Conservation (phyloP, 352 stramenopile species). For the Pythium monospermum region DNA sequence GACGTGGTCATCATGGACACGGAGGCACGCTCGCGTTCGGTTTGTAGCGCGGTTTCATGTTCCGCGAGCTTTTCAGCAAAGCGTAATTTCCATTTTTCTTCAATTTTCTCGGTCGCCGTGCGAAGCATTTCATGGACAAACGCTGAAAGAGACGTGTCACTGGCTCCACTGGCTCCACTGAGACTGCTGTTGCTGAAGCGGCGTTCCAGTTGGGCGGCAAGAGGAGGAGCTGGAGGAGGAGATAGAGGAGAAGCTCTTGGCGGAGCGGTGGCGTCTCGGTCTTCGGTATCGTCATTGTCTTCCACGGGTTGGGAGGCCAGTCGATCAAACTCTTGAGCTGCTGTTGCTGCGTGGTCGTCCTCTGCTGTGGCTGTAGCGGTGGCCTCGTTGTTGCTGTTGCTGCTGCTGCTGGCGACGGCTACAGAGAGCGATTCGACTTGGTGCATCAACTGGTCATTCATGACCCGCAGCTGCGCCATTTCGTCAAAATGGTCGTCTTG, state of each 20-base stretch:
- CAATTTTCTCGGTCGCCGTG: constrained; percentile 74
- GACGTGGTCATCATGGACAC: constrained; percentile 64
- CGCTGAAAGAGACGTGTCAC: constrained; percentile 61
- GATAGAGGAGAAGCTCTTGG: too few species aligned
- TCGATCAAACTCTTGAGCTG: too few species aligned
- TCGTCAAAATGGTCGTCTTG: constrained; percentile 18
- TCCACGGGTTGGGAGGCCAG: neutral
- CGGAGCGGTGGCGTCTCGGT: neutral
- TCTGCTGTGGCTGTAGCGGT: neutral
- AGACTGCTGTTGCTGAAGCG: too few species aligned
- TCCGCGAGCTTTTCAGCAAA: constrained; percentile 66
- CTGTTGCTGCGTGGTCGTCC: too few species aligned
- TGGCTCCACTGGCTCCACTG: too few species aligned
- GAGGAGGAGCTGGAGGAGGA: too few species aligned
- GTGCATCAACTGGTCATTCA: constrained; percentile 21
- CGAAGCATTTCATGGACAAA: constrained; percentile 72
- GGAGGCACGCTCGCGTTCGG: constrained; percentile 59
- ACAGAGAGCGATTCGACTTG: constrained; percentile 15
- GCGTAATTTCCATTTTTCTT: constrained; percentile 75
- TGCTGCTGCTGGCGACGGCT: neutral
- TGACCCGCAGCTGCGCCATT: constrained; percentile 7
- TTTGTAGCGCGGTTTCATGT: constrained; percentile 56
- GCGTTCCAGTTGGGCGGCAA: neutral
- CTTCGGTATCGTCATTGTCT: neutral
- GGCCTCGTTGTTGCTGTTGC: neutral